These are phyloP conservation scores for Arctostaphylos glauca DNA, from an alignment of 148 eudicot genomes.

Conservation along the genomic window DNA sequence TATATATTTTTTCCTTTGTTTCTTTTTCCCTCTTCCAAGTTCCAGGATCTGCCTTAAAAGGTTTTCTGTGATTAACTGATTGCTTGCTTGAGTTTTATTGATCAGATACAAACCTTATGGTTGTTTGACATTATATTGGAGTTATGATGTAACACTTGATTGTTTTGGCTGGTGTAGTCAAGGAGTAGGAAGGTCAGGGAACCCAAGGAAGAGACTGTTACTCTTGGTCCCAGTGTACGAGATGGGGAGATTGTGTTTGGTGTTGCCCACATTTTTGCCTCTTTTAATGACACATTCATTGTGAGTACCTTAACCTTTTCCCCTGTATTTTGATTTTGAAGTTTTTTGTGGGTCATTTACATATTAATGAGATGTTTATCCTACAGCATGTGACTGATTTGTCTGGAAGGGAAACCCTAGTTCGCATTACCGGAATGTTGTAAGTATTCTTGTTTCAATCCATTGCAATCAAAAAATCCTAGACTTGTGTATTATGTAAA, in stretches of 20 bases:
- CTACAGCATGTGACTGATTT: slow-evolving; percentile 62
- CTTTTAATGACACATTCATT: slow-evolving; percentile 83
- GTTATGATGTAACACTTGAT: background rate
- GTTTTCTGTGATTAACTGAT: no score
- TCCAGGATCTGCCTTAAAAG: no score
- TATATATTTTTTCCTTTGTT: background rate
- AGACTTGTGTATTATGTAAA: no score
- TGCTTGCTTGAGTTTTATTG: background rate
- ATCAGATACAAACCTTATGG: background rate
- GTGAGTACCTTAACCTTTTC: slow-evolving; percentile 31
- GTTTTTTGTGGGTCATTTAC: no score
- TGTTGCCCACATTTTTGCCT: slow-evolving; percentile 49
- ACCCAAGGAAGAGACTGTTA: slow-evolving; percentile 62
- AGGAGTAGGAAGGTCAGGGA: slow-evolving; percentile 65
- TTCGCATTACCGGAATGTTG: slow-evolving; percentile 66
- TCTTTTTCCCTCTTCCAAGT: slow-evolving; percentile 27
- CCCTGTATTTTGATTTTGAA: no score
- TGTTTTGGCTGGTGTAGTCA: background rate
- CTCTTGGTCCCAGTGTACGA: no score
- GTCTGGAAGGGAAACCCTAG: slow-evolving; percentile 82
- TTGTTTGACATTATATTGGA: background rate
- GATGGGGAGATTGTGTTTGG: no score
- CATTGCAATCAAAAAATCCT: no score
- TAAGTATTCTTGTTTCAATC: no score
- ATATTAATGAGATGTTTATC: slow-evolving; percentile 21